Base-by-base conservation (phyloP, 2,329 filamentous ascomycete genomes). In the Apiospora koreana region DNA sequence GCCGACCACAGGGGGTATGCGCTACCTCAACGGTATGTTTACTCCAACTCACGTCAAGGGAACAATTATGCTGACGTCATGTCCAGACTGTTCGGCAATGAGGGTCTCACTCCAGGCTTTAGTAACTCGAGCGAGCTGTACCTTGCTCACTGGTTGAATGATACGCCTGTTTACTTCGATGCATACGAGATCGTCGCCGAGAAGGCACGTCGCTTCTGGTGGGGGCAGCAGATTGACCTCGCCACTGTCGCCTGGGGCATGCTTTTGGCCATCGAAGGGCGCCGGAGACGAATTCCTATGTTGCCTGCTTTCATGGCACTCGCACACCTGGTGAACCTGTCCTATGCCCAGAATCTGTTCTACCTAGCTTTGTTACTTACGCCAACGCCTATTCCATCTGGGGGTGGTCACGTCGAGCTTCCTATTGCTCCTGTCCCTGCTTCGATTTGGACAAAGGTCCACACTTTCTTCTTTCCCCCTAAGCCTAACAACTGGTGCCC, bases 281-380 rank as follows among this genome's bases (percentile, higher is more conserved):
- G 85, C 62, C 83, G 88, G 73, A 86, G 88, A 69, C 85, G 85
- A 23, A 86, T 92, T 14, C 84, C 86, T 0, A 80, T 85, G 68
- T 79, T 88, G 1, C 86, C 86, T 77, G 84, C 86, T 1, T 91
- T 90, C 73, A 83, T 91, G 71, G 77, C 85, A 18, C 79, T 92
- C n/a, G 86, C 86, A 21, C 88, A 91, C 68, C 80, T 89, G 6
- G 85, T 90, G 68, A 88, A 85, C 69, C 79, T 92, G 14, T 89
- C 88, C 0, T 91, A 88, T 74, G 87, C 89, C 2, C 86, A 89
- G 78, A 91, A 89, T 73, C 79, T 92, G 41, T 92, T 92, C 80
- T 90, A 88, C 75, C 76, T 91, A 12, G 85, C 87, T 9, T 80
- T 91, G 38, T 80, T 90, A 12, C 83, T 90, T 35, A 89, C 86